Evolutionary conservation across 148 eudicot species (phyloP).

Genomic region (Cornus florida): DNA sequence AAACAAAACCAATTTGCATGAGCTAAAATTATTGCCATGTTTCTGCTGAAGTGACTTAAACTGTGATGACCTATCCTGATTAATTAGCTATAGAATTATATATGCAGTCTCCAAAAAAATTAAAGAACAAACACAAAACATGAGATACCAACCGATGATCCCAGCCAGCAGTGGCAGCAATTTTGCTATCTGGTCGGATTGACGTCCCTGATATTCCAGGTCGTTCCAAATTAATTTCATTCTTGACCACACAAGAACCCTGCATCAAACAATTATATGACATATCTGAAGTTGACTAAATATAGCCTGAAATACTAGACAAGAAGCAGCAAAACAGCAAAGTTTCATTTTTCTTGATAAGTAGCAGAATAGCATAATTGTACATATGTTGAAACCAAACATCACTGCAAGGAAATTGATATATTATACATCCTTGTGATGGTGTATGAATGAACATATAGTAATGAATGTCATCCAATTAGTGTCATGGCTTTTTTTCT

Average conservation of each 20-base stretch:
- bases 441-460: too few relatives aligned
- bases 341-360: background rate
- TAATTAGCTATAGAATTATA: background rate
- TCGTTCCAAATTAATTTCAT: constrained; percentile 83
- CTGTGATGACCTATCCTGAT: background rate
- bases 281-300: background rate
- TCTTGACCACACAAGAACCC: constrained; percentile 72
- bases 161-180: constrained; percentile 94
- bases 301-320: background rate
- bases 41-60: background rate
- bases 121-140: background rate
- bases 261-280: constrained; percentile 16
- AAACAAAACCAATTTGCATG: background rate
- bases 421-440: background rate
- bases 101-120: background rate
- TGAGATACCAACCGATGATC: constrained; percentile 64
- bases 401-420: background rate
- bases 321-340: background rate
- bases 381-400: background rate
- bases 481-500: background rate
- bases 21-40: background rate
- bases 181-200: constrained; percentile 72
- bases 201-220: constrained; percentile 77
- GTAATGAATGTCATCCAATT: background rate
- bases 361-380: background rate